phyloP scores from a whole-genome alignment of 208 protist species.

The Leishmania braziliensis region DNA sequence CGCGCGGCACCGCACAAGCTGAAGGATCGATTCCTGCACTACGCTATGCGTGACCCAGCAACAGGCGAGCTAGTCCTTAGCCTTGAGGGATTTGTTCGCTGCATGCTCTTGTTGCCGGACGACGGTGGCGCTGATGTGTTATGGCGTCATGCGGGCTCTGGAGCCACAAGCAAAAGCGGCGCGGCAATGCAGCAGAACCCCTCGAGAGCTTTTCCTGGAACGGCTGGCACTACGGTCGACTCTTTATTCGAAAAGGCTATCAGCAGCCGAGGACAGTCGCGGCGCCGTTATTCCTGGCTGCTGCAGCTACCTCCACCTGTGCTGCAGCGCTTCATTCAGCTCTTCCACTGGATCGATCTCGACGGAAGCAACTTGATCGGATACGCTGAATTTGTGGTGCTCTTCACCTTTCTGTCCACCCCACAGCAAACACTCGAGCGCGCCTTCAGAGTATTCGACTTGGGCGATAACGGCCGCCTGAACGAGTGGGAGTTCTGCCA shows the following conservation, averaged over 20 bases:
- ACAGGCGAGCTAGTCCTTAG: slow-evolving; percentile 40
- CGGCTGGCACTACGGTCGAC: neutral
- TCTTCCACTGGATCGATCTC: slow-evolving; percentile 60
- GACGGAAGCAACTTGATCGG: slow-evolving; percentile 47
- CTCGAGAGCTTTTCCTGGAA: neutral
- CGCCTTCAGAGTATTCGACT: slow-evolving; percentile 68
- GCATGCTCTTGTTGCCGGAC: slow-evolving; percentile 47
- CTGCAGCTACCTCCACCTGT: slow-evolving; percentile 24
- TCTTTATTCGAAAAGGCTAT: neutral
- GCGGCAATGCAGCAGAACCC: neutral
- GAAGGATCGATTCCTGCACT: slow-evolving; percentile 41
- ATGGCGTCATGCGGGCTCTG: neutral
- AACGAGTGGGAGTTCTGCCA: slow-evolving; percentile 47
- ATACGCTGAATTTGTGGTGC: slow-evolving; percentile 74
- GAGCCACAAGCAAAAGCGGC: neutral
- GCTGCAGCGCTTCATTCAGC: slow-evolving; percentile 24
- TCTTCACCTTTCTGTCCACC: slow-evolving; percentile 71
- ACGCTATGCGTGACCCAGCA: slow-evolving; percentile 31
- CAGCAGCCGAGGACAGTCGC: neutral
- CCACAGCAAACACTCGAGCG: slow-evolving; percentile 36
- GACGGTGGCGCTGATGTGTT: neutral
- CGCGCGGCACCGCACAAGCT: slow-evolving; percentile 20
- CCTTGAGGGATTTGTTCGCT: slow-evolving; percentile 48
- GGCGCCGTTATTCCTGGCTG: neutral
- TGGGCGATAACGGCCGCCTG: slow-evolving; percentile 47